Base-by-base conservation (phyloP, 805 yeast genomes). In the Cyberlindnera sargentensis region DNA sequence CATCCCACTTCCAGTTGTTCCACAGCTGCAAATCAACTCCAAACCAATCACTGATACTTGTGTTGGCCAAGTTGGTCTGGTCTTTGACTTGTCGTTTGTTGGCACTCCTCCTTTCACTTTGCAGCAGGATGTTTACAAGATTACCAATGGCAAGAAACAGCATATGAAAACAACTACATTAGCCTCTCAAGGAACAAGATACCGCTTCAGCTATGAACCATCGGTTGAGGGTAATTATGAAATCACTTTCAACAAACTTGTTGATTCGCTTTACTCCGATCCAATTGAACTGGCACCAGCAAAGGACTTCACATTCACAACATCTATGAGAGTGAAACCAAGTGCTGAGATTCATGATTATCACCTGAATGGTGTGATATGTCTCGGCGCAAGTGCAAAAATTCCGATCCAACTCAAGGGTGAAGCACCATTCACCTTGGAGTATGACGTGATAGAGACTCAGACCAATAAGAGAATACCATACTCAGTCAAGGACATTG, bases 11-110 rank as follows among this genome's bases (percentile, higher is more conserved):
- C 82, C 84, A 5, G 73, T 80, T 4, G 72, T 73, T 31, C 82
- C 84, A 8, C 56, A 65, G 24, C 47, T 79, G 25, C 50, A 59
- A 3, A 71, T 76, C 11, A 58, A 53, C 27, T 62, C 72, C 3
- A 60, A 61, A 8, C 66, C 91, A 3, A 78, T 91, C 3, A 69
- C 78, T 26, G 98, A 91, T 55, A 77, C 83, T 39, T 93, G 99
- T 66, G 84, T 93, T 29, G 99, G 99, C 0, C 87, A 89, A 37
- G 81, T 88, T 7, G 99, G 97, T 0, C 78, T 89, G 46, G 70
- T 73, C 30, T 88, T 87, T 48, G 85, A 82, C 40, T 70, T 90
- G 45, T 63, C 72, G 1, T 69, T 83, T 41, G 66, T 74, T 5
- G 98, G 99, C 15, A 76, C 80, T 28, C 84, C 95, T 0, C 97